Base-by-base conservation (phyloP, 352 stramenopile genomes). In the Globisporangium barbulae region DNA sequence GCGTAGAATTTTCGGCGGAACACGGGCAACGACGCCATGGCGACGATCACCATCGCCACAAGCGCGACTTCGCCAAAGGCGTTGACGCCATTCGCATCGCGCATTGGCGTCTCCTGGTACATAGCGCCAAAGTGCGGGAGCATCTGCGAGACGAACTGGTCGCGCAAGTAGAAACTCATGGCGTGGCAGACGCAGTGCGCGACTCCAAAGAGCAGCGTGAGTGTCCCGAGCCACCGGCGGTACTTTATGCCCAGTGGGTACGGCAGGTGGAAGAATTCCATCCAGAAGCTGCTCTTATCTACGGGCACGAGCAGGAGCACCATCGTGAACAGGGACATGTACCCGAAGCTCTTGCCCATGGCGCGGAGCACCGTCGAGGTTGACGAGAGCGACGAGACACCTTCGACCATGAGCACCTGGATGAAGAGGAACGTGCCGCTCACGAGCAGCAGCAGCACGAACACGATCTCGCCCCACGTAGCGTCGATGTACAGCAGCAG, bases 101-200 rank as follows among this genome's bases (percentile, higher is more conserved):
- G 52, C 17, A 49, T 61, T 2, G 57, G 31, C 9, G 63, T 65
- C 3, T 65, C 56, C 17, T 61, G 42, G 49, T 66, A 65, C 47
- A 72, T 68, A 15, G 66, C 53, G 35, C 63, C 50, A 55, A 74
- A 74, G 25, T 53, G 55, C 1, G 73, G 65, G 30, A 80, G 37
- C 17, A 80, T n/a, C 58, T 65, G 45, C 13, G 55, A 35, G 0
- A 50, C 22, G 8, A 73, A 63, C 41, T 71, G 15, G 5, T 61
- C 53, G 3, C 15, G 28, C 19, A 75, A 33, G 3, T 55, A 45
- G 30, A 76, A 79, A 7, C 41, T 47, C 5, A 73, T 39, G 0
- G 53, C 55, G 50, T 74, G 67, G 63, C 69, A 72, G 17, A 78
- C 8, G 12, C 56, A 64, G 47, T 83, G 75, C 3, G 70, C 9